phyloP scores from a whole-genome alignment of 2,329 filamentous ascomycete genomes.

The Zasmidium cellare region DNA sequence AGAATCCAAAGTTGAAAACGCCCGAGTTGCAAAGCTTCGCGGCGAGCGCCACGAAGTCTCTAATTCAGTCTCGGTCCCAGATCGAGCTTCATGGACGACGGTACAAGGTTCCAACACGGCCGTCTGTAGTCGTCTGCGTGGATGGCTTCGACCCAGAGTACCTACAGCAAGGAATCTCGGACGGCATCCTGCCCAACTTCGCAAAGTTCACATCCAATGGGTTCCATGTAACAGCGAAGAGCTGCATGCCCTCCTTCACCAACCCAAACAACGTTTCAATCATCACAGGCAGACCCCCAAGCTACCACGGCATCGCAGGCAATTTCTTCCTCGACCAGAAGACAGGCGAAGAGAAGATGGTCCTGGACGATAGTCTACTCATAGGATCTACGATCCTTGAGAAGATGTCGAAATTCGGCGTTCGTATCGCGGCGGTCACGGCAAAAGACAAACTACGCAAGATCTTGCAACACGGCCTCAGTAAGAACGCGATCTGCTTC shows the following conservation, averaged over 20 bases:
- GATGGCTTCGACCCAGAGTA: conserved; percentile 49
- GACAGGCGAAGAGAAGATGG: conserved; percentile 44
- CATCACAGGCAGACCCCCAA: conserved; percentile 44
- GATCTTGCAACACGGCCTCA: conserved; percentile 42
- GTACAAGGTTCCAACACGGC: conserved; percentile 36
- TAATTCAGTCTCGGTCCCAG: neutral
- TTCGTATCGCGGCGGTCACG: conserved; percentile 45
- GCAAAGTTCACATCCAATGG: conserved; percentile 34
- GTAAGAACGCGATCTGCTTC: conserved; percentile 41
- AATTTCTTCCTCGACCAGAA: conserved; percentile 46
- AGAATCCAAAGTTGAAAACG: conserved; percentile 27
- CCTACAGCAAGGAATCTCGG: conserved; percentile 36
- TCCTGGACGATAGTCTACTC: conserved; percentile 43
- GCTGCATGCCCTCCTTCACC: conserved; percentile 47
- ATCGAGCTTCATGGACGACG: conserved; percentile 29
- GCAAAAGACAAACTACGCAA: conserved; percentile 48
- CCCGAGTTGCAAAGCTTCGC: conserved; percentile 17
- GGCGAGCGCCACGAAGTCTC: conserved; percentile 17
- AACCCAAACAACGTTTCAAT: conserved; percentile 50
- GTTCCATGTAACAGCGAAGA: conserved; percentile 42
- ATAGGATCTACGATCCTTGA: conserved; percentile 45
- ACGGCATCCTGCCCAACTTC: conserved; percentile 39
- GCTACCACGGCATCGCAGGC: conserved; percentile 44
- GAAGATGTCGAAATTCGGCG: conserved; percentile 40
- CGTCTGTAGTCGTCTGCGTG: conserved; percentile 45